phyloP scores from a whole-genome alignment of 2,329 filamentous ascomycete species.

The Cladosporium sphaerospermum region DNA sequence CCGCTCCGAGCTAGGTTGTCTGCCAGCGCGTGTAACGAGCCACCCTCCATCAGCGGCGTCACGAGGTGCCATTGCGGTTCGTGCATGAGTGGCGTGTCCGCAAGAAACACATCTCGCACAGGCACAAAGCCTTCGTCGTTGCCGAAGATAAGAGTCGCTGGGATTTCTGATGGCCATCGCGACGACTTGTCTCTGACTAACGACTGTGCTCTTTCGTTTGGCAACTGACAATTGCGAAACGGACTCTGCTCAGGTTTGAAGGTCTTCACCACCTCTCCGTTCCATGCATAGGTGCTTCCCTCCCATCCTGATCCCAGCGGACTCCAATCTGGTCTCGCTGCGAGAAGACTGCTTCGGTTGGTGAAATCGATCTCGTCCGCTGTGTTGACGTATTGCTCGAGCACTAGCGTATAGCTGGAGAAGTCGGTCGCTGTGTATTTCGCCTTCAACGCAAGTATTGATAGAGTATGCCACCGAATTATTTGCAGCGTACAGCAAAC shows the following conservation, averaged over 20 bases:
- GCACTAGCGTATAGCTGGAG: background rate
- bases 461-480: background rate
- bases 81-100: background rate
- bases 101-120: background rate
- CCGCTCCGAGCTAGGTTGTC: too few relatives aligned
- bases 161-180: conserved; percentile 5
- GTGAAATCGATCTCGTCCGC: background rate
- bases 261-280: background rate
- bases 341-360: background rate
- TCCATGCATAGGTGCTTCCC: background rate
- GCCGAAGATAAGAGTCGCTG: background rate
- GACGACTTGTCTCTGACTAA: background rate
- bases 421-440: background rate
- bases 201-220: background rate
- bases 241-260: background rate
- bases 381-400: background rate
- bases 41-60: background rate
- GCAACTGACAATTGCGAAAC: background rate
- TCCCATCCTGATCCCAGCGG: conserved; percentile 3
- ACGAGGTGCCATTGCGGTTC: conserved; percentile 2
- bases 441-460: background rate
- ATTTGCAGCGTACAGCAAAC: background rate
- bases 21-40: background rate
- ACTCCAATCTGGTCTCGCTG: background rate
- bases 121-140: background rate